Evolutionary conservation across 2,329 filamentous ascomycete genomes (phyloP), one percentile per base, ranked within the genome.

Genomic region (Bipolaris zeicola): DNA sequence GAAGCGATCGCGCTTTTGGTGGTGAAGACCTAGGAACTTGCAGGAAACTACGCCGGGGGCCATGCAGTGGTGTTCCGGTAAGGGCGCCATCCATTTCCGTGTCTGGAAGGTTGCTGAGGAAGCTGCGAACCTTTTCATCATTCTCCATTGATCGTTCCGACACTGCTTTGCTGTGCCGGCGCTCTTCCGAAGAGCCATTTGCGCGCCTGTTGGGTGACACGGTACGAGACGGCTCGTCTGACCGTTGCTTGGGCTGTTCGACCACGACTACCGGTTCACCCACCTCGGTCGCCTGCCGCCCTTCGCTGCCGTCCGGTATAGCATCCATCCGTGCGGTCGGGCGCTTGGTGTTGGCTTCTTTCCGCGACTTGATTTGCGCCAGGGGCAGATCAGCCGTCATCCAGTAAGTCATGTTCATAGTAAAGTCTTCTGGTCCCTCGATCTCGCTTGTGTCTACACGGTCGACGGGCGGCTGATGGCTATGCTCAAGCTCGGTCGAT

Each of bases 401-500:
- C 74, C 74, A 78, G 60, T 73, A 77, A 33, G 76, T 76, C 74
- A 78, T 75, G 61, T 78, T 78, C 69, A 75, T 71, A 6, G 76
- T 78, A 57, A 78, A 78, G 61, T 78, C 76, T 46, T 74, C 75
- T 2, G 76, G 76, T 6, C 76, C 76, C 41, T 76, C 76, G 24
- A 78, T 73, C 13, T 78, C 76, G 59, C 75, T 76, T 37, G 70
- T 77, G 11, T 73, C 64, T 16, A 78, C 68, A 10, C 68, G 68
- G 46, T 78, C 76, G n/a, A 76, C 57, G 13, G 70, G 66, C 20
- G 69, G 63, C 54, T 68, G 62, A 28, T 67, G 64, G 45, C 53
- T 63, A 7, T 67, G 63, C 7, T 72, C 67, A 41, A 75, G 52
- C 18, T 70, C 71, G 2, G 69, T 68, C 1, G 72, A 71, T 41